Conservation (phyloP, 2,329 filamentous ascomycete genomes). For the Aspergillus felis region DNA sequence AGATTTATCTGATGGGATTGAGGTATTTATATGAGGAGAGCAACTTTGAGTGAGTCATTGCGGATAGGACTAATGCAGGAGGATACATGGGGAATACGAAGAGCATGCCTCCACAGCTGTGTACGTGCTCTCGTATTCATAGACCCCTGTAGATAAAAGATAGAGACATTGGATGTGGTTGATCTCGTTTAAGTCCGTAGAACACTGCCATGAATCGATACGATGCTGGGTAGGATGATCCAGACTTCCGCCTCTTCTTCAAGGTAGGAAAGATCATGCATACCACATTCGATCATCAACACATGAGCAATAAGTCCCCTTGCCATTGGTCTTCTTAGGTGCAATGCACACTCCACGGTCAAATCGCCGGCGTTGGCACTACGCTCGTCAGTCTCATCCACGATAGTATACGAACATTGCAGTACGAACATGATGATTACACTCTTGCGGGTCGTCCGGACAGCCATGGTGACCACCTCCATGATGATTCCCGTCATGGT, state of each 20-base stretch:
- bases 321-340: background rate
- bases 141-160: background rate
- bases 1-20: background rate
- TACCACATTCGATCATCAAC: background rate
- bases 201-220: too few relatives aligned
- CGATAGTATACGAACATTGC: background rate
- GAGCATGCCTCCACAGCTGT: background rate
- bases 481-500: background rate
- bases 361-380: background rate
- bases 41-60: background rate
- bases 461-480: background rate
- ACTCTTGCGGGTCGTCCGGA: background rate
- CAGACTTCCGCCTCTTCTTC: too few relatives aligned
- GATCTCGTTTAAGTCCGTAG: too few relatives aligned
- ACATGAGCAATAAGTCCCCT: background rate
- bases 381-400: background rate
- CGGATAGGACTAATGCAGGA: background rate
- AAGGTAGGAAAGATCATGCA: too few relatives aligned
- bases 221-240: too few relatives aligned
- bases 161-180: too few relatives aligned
- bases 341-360: background rate
- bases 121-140: background rate
- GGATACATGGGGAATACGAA: background rate
- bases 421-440: background rate
- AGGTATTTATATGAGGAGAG: background rate